These are phyloP conservation scores for Fibroporia radiculosa DNA, from an alignment of 768 basidiomycete species.

Conservation along the genomic window DNA sequence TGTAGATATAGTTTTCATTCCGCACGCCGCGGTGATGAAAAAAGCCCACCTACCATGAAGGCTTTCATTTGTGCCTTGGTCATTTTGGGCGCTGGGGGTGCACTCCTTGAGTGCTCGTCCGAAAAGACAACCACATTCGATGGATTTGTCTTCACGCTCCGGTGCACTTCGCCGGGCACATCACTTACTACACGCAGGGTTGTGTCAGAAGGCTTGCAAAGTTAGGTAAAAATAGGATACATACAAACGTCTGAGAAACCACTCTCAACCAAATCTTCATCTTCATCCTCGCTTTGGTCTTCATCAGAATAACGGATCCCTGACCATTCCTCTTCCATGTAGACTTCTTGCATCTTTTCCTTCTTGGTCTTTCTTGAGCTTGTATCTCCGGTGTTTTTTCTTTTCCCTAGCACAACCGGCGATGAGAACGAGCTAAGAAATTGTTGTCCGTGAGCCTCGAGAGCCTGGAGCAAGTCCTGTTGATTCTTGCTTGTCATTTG, in stretches of 20 bases:
- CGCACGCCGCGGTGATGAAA: not conserved
- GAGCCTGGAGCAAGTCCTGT: conserved; percentile 28
- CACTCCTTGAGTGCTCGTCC: conserved; percentile 23
- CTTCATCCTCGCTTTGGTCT: conserved; percentile 5
- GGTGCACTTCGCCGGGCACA: not conserved
- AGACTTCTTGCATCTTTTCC: conserved; percentile 18
- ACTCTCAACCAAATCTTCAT: not conserved
- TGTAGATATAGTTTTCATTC: not conserved
- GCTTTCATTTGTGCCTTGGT: conserved; percentile 46
- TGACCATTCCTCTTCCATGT: conserved; percentile 32
- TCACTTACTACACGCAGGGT: not conserved
- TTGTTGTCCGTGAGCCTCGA: conserved; percentile 39
- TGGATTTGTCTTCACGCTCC: not conserved
- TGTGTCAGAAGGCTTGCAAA: too few relatives aligned
- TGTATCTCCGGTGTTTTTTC: conserved; percentile 6
- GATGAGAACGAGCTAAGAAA: conserved; percentile 36
- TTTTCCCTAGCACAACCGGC: conserved; percentile 17
- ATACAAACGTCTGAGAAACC: conserved; percentile 1
- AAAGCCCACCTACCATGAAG: conserved; percentile 58
- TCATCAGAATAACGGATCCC: conserved; percentile 23
- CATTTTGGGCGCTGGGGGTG: conserved; percentile 14
- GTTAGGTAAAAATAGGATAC: not conserved
- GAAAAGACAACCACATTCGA: conserved; percentile 54
- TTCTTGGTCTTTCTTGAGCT: conserved; percentile 12
- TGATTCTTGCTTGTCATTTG: conserved; percentile 15